Evolutionary conservation across 192 early-diverging fungal species (phyloP).

Genomic region (Coemansia sp.): DNA sequence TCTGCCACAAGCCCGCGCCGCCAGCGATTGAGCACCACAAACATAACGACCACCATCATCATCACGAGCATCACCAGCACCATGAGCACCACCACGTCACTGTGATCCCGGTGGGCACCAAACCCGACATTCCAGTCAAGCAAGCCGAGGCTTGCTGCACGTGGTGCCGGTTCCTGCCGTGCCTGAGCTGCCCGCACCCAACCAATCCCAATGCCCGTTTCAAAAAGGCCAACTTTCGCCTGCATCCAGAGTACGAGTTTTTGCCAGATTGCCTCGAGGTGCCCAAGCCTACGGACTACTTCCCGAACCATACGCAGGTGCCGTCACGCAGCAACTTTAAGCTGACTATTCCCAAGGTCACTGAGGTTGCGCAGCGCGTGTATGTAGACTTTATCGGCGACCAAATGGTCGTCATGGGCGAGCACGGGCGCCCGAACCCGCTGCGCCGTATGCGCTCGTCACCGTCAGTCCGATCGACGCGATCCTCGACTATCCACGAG

Average conservation of each 20-base stretch:
- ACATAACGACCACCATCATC: not conserved
- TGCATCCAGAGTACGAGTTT: constrained; percentile 51
- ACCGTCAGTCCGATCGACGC: constrained; percentile 22
- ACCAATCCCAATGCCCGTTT: constrained; percentile 44
- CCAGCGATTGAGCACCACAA: not conserved
- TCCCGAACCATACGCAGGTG: constrained; percentile 40
- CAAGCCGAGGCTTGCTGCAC: constrained; percentile 43
- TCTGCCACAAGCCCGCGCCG: constrained; percentile 9
- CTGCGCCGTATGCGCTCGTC: constrained; percentile 1
- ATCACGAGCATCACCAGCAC: constrained; percentile 9
- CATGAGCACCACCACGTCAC: constrained; percentile 10
- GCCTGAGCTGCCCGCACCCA: constrained; percentile 40
- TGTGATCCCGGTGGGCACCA: constrained; percentile 29
- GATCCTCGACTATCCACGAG: constrained; percentile 17
- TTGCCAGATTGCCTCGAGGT: constrained; percentile 25
- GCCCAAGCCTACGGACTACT: constrained; percentile 36
- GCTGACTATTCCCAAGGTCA: constrained; percentile 29
- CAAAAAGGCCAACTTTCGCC: constrained; percentile 39
- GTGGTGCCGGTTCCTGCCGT: constrained; percentile 48
- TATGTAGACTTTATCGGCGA: constrained; percentile 49
- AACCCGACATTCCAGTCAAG: constrained; percentile 18
- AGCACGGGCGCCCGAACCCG: constrained; percentile 18
- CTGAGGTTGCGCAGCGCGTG: constrained; percentile 28
- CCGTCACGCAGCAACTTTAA: constrained; percentile 27
- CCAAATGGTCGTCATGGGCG: constrained; percentile 46